Percentiles rank a stretch among this genome's conserved stretches.
These are phyloP conservation scores for Xylariaceae sp. DNA, from an alignment of 2,329 filamentous ascomycete genomes.

Conservation along the genomic window DNA sequence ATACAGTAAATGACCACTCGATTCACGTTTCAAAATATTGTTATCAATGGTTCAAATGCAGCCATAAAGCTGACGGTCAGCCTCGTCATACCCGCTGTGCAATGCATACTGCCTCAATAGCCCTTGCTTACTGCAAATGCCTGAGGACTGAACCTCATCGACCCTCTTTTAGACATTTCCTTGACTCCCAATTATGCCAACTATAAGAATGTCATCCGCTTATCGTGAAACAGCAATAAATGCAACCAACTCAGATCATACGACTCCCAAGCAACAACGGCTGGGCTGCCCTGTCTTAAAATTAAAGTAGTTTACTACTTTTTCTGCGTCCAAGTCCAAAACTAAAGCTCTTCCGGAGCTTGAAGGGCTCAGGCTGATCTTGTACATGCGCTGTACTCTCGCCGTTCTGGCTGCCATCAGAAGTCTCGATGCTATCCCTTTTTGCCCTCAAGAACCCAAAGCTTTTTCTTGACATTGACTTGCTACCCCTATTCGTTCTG, in stretches of 20 bases:
- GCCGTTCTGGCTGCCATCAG: slow-evolving; percentile 39
- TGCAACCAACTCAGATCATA: background rate
- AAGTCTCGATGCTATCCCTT: slow-evolving; percentile 43
- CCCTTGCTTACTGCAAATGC: background rate
- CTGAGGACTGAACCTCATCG: background rate
- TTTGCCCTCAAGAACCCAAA: slow-evolving; percentile 66
- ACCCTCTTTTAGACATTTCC: slow-evolving; percentile 5
- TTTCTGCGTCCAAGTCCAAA: slow-evolving; percentile 74
- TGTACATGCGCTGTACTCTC: slow-evolving; percentile 47
- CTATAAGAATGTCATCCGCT: slow-evolving; percentile 11
- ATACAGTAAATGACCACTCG: slow-evolving; percentile 9
- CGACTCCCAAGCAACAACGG: background rate
- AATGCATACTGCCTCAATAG: slow-evolving; percentile 11
- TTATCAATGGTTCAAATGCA: background rate
- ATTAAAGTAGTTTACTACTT: slow-evolving; percentile 56
- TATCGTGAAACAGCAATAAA: slow-evolving; percentile 1
- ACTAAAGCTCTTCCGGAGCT: slow-evolving; percentile 68
- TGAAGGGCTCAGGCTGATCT: slow-evolving; percentile 20
- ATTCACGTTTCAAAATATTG: slow-evolving; percentile 8
- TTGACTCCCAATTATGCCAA: slow-evolving; percentile 26
- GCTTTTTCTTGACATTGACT: slow-evolving; percentile 79
- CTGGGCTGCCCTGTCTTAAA: slow-evolving; percentile 20
- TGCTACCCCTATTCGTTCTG: slow-evolving; percentile 73
- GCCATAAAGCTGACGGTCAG: background rate
- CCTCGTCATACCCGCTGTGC: slow-evolving; percentile 1